Conservation (phyloP, 495 filamentous ascomycete species). For the Elasticomyces elasticus region DNA sequence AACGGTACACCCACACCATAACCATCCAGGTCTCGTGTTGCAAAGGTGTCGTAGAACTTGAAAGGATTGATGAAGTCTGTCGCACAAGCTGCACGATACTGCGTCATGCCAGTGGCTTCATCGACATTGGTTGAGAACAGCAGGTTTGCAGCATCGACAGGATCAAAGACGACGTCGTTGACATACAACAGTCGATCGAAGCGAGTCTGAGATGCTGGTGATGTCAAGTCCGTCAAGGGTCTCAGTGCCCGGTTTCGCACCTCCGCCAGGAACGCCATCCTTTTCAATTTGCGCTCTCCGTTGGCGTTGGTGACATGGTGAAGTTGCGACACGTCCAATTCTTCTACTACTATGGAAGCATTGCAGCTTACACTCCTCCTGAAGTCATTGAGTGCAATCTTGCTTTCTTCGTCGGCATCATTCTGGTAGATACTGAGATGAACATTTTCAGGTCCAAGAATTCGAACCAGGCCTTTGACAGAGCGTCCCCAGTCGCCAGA, state of each 20-base stretch:
- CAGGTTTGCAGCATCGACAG: constrained; percentile 58
- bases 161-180: constrained; percentile 67
- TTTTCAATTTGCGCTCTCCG: constrained; percentile 53
- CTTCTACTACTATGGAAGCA: constrained; percentile 42
- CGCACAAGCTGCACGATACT: constrained; percentile 72
- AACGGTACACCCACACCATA: constrained; percentile 60
- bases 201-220: constrained; percentile 22
- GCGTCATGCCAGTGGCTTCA: constrained; percentile 43
- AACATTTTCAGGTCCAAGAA: constrained; percentile 46
- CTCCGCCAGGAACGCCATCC: constrained; percentile 68
- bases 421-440: constrained; percentile 62
- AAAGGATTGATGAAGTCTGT: constrained; percentile 67
- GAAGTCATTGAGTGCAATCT: constrained; percentile 35
- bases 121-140: constrained; percentile 61
- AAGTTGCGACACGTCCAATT: constrained; percentile 43
- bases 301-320: constrained; percentile 50
- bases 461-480: constrained; percentile 52
- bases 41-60: constrained; percentile 76
- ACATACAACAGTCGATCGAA: constrained; percentile 66
- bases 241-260: constrained; percentile 63
- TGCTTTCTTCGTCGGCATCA: constrained; percentile 44
- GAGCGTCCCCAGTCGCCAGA: constrained; percentile 56
- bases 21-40: constrained; percentile 63
- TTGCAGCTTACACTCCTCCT: constrained; percentile 37
- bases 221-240: constrained; percentile 44